Base-by-base conservation (phyloP, 2,329 filamentous ascomycete species). In the Taxawa tesnikishii region DNA sequence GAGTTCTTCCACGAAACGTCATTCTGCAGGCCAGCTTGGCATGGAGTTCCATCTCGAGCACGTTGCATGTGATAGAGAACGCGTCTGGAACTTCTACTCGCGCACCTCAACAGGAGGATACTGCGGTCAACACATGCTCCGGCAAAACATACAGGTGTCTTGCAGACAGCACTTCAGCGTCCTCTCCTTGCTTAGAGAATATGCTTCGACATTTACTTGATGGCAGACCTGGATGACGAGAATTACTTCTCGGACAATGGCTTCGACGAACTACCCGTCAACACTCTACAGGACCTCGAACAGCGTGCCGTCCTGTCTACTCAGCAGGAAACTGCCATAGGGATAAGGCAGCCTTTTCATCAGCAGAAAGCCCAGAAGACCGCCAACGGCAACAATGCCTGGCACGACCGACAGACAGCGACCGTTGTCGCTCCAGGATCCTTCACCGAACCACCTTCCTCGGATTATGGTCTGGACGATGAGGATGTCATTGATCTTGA, bases 211-310 rank as follows among this genome's bases (percentile, higher is more conserved):
- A n/a, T n/a, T n/a, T n/a, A n/a, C n/a, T n/a, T n/a, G 19, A 48
- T 49, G 44, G 47, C 44, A 26, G 47, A 38, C 33, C 50, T 49
- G 33, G 41, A 51, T 44, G 55, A 58, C 36, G 56, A 62, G 39
- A 58, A 63, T 40, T 60, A 66, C 37, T 62, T 60, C 37, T 59
- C 57, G 46, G 59, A 47, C 40, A 61, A 62, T 49, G 61, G 57
- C 45, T 48, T 67, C 33, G 59, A 62, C 42, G 51, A 53, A 38
- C 50, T 67, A 28, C 59, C 63, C 19, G 51, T 54, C 31, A 58
- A 61, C 40, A 53, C 60, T 15, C 50, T 67, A 21, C 49, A 55
- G 23, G 51, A 62, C 35, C 54, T 67, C 15, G 63, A 67, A 45
- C 50, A 54, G 26, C 53, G 49, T 28, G 64, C 63, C 32, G 38